These are phyloP conservation scores for Taphrina flavorubra DNA, from an alignment of 1,139 yeast genomes.

Conservation along the genomic window DNA sequence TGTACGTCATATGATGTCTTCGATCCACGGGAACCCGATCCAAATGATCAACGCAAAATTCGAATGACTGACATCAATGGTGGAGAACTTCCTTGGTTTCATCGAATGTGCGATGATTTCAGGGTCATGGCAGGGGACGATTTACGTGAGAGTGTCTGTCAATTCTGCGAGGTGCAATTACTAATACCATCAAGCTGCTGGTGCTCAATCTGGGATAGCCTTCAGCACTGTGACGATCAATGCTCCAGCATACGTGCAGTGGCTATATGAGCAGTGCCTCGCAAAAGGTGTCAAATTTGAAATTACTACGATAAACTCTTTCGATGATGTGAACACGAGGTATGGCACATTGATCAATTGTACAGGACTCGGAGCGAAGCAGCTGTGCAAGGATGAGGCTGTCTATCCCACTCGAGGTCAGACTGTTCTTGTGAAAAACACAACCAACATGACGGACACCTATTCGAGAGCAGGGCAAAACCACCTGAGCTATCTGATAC, in stretches of 20 bases:
- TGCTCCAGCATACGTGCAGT: conserved; percentile 60
- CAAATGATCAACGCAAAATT: conserved; percentile 26
- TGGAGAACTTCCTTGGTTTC: conserved; percentile 38
- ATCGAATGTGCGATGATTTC: conserved; percentile 36
- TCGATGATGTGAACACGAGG: conserved; percentile 53
- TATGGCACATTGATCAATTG: conserved; percentile 64
- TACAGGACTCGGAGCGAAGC: conserved; percentile 66
- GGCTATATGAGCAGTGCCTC: conserved; percentile 55
- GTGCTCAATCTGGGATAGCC: conserved; percentile 54
- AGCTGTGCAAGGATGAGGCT: conserved; percentile 62
- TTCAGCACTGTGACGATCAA: conserved; percentile 61
- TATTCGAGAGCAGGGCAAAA: conserved; percentile 45
- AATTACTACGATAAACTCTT: conserved; percentile 55
- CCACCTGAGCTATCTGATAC: conserved; percentile 58
- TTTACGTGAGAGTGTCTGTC: conserved; percentile 48
- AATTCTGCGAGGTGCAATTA: background rate
- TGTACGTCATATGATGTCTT: conserved; percentile 35
- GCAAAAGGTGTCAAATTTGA: conserved; percentile 54
- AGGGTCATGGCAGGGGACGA: conserved; percentile 47
- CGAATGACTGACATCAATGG: conserved; percentile 22
- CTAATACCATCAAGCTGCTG: conserved; percentile 44
- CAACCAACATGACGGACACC: conserved; percentile 46
- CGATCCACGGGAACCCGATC: conserved; percentile 38
- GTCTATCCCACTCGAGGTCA: conserved; percentile 70
- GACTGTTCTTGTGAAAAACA: conserved; percentile 61